Conservation (phyloP, 164 flowering plant species). For the Taxillus chinensis region DNA sequence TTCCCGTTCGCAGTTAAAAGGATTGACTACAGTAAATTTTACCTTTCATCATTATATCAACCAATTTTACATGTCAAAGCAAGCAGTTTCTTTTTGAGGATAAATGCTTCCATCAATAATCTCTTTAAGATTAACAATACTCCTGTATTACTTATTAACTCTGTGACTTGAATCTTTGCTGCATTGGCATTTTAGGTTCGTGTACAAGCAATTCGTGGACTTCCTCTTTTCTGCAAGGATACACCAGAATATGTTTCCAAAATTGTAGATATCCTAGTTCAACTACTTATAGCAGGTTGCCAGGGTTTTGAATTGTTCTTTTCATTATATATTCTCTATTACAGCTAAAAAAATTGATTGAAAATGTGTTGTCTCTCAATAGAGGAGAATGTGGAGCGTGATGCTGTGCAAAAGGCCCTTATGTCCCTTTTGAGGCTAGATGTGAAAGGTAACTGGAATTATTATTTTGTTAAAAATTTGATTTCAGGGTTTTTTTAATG, state of each 20-base stretch:
- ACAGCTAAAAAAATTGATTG: slow-evolving; percentile 3
- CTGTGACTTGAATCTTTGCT: slow-evolving; percentile 5
- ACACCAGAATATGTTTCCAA: slow-evolving; percentile 72
- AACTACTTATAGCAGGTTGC: slow-evolving; percentile 70
- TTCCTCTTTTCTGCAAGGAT: slow-evolving; percentile 94
- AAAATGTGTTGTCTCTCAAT: slow-evolving; percentile 10
- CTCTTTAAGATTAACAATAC: not conserved
- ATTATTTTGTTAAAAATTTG: not conserved
- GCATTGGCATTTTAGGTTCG: slow-evolving; percentile 45
- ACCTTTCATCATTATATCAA: no score
- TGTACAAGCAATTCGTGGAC: slow-evolving; percentile 94
- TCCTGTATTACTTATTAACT: not conserved
- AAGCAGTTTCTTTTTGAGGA: no score
- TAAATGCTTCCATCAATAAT: no score
- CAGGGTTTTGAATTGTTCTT: not conserved
- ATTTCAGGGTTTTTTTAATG: not conserved
- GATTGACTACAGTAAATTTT: no score
- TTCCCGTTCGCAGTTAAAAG: no score
- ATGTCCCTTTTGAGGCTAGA: slow-evolving; percentile 90
- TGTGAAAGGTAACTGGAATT: slow-evolving; percentile 51
- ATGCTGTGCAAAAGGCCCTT: slow-evolving; percentile 88
- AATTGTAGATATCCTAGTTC: slow-evolving; percentile 79
- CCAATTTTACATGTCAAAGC: no score
- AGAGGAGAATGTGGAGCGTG: slow-evolving; percentile 96
- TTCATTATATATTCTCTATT: not conserved